Percentiles rank a stretch among this genome's conserved stretches.
phyloP scores from a whole-genome alignment of 352 stramenopile genomes.

The Pythium oligandrum region DNA sequence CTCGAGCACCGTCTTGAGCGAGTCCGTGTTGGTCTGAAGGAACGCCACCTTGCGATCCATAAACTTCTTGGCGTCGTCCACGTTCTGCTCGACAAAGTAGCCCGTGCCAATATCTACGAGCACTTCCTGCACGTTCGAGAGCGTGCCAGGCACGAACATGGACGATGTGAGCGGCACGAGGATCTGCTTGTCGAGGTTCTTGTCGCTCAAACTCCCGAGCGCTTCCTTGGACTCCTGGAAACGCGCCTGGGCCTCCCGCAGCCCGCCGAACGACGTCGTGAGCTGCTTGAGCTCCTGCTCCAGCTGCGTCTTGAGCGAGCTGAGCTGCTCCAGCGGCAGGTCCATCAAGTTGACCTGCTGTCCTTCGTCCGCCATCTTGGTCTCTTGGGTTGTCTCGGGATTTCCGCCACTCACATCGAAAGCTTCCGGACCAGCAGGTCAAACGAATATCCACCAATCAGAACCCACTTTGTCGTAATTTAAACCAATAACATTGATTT shows the following conservation, averaged over 20 bases:
- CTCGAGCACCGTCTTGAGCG: constrained; percentile 86
- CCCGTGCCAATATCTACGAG: constrained; percentile 94
- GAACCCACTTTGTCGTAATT: too few species aligned
- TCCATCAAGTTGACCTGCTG: constrained; percentile 69
- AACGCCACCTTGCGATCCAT: constrained; percentile 92
- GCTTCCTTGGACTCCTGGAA: constrained; percentile 80
- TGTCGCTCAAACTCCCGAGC: constrained; percentile 45
- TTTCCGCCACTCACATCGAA: too few species aligned
- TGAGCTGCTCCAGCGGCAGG: constrained; percentile 92
- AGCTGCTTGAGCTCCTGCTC: constrained; percentile 83
- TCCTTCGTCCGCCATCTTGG: constrained; percentile 33
- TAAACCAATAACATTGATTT: too few species aligned
- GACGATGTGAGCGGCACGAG: constrained; percentile 94
- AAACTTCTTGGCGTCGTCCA: constrained; percentile 86
- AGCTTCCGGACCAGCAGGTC: too few species aligned
- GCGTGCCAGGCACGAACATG: constrained; percentile 90
- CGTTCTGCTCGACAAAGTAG: constrained; percentile 92
- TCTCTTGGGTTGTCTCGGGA: too few species aligned
- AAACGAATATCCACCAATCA: too few species aligned
- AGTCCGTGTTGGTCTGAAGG: constrained; percentile 91
- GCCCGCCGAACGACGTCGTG: constrained; percentile 53
- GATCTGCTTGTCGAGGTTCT: constrained; percentile 75
- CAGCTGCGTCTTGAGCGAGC: constrained; percentile 86
- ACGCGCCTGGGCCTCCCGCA: constrained; percentile 72
- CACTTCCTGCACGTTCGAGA: constrained; percentile 83